phyloP scores from a whole-genome alignment of 139 green algal genomes.

The Diplosphaera chodatii region DNA sequence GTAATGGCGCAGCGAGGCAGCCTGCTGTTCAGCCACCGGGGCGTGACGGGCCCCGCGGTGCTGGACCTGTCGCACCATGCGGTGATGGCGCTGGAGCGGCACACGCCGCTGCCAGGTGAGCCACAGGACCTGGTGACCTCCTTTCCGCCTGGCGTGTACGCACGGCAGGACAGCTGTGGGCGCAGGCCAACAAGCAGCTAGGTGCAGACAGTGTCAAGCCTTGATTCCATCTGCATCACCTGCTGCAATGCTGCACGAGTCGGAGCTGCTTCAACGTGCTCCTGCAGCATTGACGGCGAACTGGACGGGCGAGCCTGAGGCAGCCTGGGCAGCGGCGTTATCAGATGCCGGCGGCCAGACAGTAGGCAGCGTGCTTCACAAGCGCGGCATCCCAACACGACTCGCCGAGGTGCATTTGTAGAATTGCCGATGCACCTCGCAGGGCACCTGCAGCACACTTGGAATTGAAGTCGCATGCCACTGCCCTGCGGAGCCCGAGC shows the following conservation, averaged over 20 bases:
- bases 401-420: slow-evolving; percentile 42
- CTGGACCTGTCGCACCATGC: slow-evolving; percentile 75
- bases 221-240: no score
- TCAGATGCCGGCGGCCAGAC: slow-evolving; percentile 23
- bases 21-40: slow-evolving; percentile 84
- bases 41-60: slow-evolving; percentile 70
- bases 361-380: slow-evolving; percentile 35
- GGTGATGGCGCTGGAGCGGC: slow-evolving; percentile 37
- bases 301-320: slow-evolving; percentile 51
- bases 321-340: slow-evolving; percentile 49
- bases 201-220: no score
- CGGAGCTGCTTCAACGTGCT: no score
- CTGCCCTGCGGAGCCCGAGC: no score
- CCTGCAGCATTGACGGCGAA: slow-evolving; percentile 38
- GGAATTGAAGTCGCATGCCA: no score
- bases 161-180: no score
- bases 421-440: no score
- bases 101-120: slow-evolving; percentile 15
- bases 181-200: no score
- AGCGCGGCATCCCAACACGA: slow-evolving; percentile 50
- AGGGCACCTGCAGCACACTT: no score
- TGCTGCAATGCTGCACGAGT: no score
- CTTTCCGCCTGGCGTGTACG: no score
- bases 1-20: slow-evolving; percentile 42
- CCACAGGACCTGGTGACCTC: no score